phyloP scores from a whole-genome alignment of 345 rosid species.

The Orychophragmus violaceus region DNA sequence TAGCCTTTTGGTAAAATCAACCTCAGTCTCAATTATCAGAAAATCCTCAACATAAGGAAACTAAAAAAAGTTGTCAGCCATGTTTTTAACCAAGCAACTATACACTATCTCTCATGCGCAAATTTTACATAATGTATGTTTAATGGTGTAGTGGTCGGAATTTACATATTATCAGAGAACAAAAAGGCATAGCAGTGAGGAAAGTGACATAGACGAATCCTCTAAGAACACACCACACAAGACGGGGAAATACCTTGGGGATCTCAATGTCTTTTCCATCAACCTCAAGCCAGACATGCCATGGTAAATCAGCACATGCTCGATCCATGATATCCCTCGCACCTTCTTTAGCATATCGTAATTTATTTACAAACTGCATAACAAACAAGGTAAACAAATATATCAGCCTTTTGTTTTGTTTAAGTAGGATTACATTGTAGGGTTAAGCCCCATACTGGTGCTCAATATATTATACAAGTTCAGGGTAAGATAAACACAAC shows the following conservation, averaged over 20 bases:
- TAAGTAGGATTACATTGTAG: neutral
- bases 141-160: neutral
- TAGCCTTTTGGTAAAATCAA: neutral
- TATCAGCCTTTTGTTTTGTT: neutral
- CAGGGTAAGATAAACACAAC: neutral
- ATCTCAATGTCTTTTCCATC: constrained; percentile 71
- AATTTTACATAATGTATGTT: neutral
- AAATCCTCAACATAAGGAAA: neutral
- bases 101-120: neutral
- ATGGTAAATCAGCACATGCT: constrained; percentile 79
- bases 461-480: neutral
- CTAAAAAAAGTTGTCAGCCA: neutral
- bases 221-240: constrained; percentile 1
- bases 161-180: constrained; percentile 3
- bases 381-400: constrained; percentile 13
- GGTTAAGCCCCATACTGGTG: neutral
- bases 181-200: neutral
- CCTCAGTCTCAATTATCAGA: neutral
- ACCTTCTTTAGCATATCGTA: constrained; percentile 84
- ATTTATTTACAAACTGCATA: constrained; percentile 74
- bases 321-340: constrained; percentile 86
- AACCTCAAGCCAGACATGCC: constrained; percentile 88
- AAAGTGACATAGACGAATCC: neutral
- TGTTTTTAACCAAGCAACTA: neutral
- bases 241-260: constrained; percentile 50